Base-by-base conservation (phyloP, 2,329 filamentous ascomycete genomes). In the Alternaria tenuissima region DNA sequence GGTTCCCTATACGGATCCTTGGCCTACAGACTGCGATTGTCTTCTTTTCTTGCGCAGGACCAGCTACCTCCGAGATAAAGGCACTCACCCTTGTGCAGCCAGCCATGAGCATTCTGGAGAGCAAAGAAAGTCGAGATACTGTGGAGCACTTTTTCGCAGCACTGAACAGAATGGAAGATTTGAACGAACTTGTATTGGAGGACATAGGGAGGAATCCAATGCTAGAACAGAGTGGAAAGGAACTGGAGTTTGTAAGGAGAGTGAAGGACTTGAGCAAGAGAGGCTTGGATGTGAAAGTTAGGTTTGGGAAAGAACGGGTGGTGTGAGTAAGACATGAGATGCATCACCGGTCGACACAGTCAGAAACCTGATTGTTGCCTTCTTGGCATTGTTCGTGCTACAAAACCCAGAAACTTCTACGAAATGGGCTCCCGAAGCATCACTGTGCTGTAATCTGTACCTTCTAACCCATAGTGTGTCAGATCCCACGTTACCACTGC, bases 341-440 rank as follows among this genome's bases (percentile, higher is more conserved):
- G 34, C 36, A 7, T n/a, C 20, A 22, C 22, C 12, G 20, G 30
- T 9, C 32, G 18, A 9, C 20, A 38, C 16, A n/a, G 20, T 24
- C 46, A 24, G 34, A 34, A 38, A 1, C 30, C 30, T 49, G 22
- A 42, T n/a, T 32, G 14, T 22, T n/a, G 16, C 22, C 7, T 49
- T 20, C 34, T 7, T 1, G 30, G 16, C 30, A 12, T n/a, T 34
- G n/a, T 12, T 41, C 26, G n/a, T 41, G 8, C 28, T 43, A 24
- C 39, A 22, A 12, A 20, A n/a, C 39, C 22, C 38, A 26, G 59
- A 39, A 36, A 42, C 3, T 28, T 39, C 28, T 52, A 47, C 16
- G 28, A 12, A 14, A 32, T 20, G 18, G 67, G 65, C 18, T 70
- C 64, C n/a, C 75, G 66, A 18, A 77, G 67, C 76, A 78, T 77